Evolutionary conservation across 2,329 filamentous ascomycete species (phyloP), one percentile per base, ranked within the genome.

Genomic region (Phaeophleospora eucalypticola): DNA sequence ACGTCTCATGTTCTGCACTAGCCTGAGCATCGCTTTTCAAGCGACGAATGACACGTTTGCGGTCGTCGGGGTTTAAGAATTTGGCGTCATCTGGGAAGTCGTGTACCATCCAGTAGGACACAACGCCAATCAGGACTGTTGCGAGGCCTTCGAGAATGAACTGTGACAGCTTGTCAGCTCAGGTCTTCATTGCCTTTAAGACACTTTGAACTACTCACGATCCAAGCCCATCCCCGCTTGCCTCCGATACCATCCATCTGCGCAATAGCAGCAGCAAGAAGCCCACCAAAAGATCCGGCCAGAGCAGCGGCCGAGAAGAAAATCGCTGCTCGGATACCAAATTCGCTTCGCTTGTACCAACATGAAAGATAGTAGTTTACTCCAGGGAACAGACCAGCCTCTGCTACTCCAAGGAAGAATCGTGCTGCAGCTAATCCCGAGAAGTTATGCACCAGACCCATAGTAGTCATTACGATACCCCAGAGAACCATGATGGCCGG

Each of bases 281-380:
- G 77, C 2, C 86, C 85, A 60, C 84, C 85, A 52, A 89, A 89
- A 0, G 83, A 89, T 1, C 88, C 88, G 1, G 87, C 84, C 0
- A 93, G 69, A 0, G 88, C 86, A 0, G 87, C 87, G 0, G 87
- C 86, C 0, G 86, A 89, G 71, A 93, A 93, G 72, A 93, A 91
- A 46, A 90, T 81, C 14, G 87, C 86, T 52, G 85, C 82, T 29
- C 88, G 80, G n/a, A 89, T 76, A 39, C 87, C 88, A 46, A 91
- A 86, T 59, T 94, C 88, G 14, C 76, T 79, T 20, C 87, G 77
- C 60, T 80, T 84, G 59, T 93, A 94, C 87, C 87, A 94, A 62
- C 86, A 89, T 0, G 82, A 86, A 0, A 93, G 75, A 62, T 89
- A 90, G 65, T 88, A 91, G 56, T 86, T 86, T 15, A 89, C 80